phyloP scores from a whole-genome alignment of 202 grass and related monocot species.

The Setaria viridis region DNA sequence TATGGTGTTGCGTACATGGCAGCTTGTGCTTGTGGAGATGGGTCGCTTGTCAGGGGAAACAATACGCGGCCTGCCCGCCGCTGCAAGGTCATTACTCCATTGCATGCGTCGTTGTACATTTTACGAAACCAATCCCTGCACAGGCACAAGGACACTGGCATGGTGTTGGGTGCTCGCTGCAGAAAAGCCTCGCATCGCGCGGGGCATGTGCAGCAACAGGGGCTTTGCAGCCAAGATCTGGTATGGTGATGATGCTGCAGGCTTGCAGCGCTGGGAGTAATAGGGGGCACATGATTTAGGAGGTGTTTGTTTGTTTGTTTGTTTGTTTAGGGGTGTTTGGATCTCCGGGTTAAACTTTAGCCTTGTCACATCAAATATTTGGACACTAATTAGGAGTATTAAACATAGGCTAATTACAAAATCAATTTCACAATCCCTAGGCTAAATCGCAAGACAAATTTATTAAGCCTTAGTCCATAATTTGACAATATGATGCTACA shows the following conservation, averaged over 20 bases:
- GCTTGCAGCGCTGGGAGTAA: background rate
- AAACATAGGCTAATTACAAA: no score
- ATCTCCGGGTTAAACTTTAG: no score
- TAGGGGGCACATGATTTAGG: background rate
- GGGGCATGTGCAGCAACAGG: slow-evolving; percentile 16
- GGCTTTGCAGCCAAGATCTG: background rate
- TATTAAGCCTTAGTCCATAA: no score
- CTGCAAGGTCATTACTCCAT: background rate
- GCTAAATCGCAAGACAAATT: no score
- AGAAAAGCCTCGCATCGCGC: background rate
- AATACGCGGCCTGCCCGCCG: background rate
- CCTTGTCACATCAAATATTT: no score
- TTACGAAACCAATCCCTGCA: no score
- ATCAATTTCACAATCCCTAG: no score
- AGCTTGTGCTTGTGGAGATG: background rate
- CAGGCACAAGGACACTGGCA: background rate
- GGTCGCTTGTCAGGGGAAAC: background rate
- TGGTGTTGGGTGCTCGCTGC: background rate
- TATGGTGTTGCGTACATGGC: background rate
- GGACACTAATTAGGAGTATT: no score
- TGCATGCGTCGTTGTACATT: background rate
- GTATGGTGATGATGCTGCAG: background rate
- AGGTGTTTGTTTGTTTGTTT: no score
- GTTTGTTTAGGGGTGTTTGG: no score
- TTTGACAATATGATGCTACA: no score